phyloP scores from a whole-genome alignment of 192 early-diverging fungal species.

The Phlyctochytrium planicorne region DNA sequence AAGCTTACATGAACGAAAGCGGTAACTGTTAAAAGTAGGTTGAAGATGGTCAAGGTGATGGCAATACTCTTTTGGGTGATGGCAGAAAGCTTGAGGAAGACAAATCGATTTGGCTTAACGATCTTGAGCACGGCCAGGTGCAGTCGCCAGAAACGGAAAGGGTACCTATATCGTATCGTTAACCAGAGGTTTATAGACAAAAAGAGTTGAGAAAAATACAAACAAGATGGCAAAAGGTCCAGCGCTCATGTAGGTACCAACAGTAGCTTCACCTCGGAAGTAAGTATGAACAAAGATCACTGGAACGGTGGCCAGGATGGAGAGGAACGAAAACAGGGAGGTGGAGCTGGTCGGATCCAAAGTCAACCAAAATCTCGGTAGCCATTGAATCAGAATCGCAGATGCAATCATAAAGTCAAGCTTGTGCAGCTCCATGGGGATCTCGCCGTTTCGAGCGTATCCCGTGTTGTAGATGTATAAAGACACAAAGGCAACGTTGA shows the following conservation, averaged over 20 bases:
- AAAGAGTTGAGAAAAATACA: no score
- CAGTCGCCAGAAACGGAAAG: slow-evolving; percentile 66
- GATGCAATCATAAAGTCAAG: slow-evolving; percentile 48
- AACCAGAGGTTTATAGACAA: no score
- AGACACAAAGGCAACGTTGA: slow-evolving; percentile 26
- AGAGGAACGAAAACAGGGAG: slow-evolving; percentile 53
- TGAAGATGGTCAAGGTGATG: slow-evolving; percentile 60
- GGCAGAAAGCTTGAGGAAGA: slow-evolving; percentile 42
- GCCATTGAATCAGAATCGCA: slow-evolving; percentile 54
- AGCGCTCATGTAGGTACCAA: slow-evolving; percentile 61
- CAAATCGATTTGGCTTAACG: slow-evolving; percentile 49
- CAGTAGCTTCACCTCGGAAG: slow-evolving; percentile 25
- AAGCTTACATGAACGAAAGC: slow-evolving; percentile 69
- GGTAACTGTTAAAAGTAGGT: slow-evolving; percentile 68
- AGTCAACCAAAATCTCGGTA: slow-evolving; percentile 61
- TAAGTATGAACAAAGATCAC: slow-evolving; percentile 37
- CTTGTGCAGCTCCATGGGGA: slow-evolving; percentile 3
- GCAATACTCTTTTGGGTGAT: slow-evolving; percentile 65
- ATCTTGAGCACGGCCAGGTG: slow-evolving; percentile 59
- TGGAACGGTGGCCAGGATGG: slow-evolving; percentile 57
- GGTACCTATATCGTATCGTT: no score
- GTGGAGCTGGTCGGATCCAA: slow-evolving; percentile 50
- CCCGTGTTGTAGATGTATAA: slow-evolving; percentile 27
- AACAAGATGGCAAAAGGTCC: slow-evolving; percentile 40
- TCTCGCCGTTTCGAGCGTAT: slow-evolving; percentile 4